Evolutionary conservation across 1,284 basidiomycete species (phyloP), one percentile per base, ranked within the genome.

Genomic region (Ustilago sp.): DNA sequence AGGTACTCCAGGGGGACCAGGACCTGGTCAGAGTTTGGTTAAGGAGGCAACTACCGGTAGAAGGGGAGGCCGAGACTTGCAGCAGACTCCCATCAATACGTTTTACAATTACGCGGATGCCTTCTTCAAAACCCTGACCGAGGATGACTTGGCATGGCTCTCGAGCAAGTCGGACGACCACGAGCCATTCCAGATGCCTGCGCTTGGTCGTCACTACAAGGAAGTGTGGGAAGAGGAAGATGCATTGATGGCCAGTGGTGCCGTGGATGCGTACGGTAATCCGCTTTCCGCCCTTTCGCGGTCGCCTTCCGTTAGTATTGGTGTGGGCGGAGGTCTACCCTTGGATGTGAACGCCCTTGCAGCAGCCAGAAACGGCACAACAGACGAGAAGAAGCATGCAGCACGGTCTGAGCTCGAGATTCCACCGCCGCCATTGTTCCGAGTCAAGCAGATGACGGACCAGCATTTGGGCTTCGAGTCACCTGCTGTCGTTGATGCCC

Each of bases 211-310:
- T 74, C 94, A 95, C 87, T 98, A 97, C 83, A 89, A 90, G 32
- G 92, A 95, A 60, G 88, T 79, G 2, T 98, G 95, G 95, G 94
- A 94, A 73, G 94, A 96, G 75, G 92, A 94, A 84, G 95, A 98
- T 85, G 89, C 88, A 7, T 43, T 75, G 59, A 11, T 73, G 1
- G 89, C 89, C 3, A 79, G 60, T 45, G 72, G 72, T 8, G 56
- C 72, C 7, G 60, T 74, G 13, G 76, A 78, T 51, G 63, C 59
- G 19, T 78, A 66, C 28, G 72, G 72, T 13, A 71, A 64, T n/a
- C 63, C 76, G 5, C 43, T 75, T 17, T n/a, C 67, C 7, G 55
- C 53, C 35, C 43, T 56, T 7, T 68, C 64, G 32, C 63, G 74
- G 38, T 66, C 65, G 36, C 66, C 73, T 0, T 70, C 78, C 34